Base-by-base conservation (phyloP, 2,329 filamentous ascomycete species). In the Aspergillus sp. region DNA sequence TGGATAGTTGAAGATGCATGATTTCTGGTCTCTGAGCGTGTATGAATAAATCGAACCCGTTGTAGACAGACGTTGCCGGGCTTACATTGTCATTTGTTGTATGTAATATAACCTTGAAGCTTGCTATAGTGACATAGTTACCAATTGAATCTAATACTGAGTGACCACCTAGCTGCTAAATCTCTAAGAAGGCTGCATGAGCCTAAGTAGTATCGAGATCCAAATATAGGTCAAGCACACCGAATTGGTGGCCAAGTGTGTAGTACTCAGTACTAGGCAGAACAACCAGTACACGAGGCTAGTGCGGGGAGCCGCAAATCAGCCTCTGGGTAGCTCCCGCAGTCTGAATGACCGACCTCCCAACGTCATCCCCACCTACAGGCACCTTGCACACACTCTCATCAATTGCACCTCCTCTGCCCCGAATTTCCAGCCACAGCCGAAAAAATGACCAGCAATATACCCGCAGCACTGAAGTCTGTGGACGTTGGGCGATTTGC, bases 401-500 rank as follows among this genome's bases (percentile, higher is more conserved):
- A 44, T 51, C 45, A 45, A 54, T 33, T 44, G 51, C 17, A 24
- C 33, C 19, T 37, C 15, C 17, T 15, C 48, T 24, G 37, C 13
- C 33, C 30, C 8, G 12, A 41, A 27, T 12, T 17, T 49, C 40
- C 5, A 45, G 20, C 42, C 37, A 47, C 24, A 33, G 17, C 40
- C 44, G 19, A 34, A 50, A 45, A 46, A 62, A 96, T 96, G 93
- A 86, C 90, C 50, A 82, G 84, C 67, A 79, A 80, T 56, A 79
- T 93, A 56, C 91, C 91, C 15, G 80, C 83, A 34, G 85, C 85
- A 69, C 82, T 99, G 68, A 92, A 89, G 78, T 80, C 87, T 56
- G 87, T 90, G 59, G 92, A 96, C 72, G 86, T 96, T 70, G 87
- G 86, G 64, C 90, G 91, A 60, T 97, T 96, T 74, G 87, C 93